A percentile compares a stretch with the other conserved stretches of the same genome.
Conservation (phyloP, 768 basidiomycete genomes). For the Termitomyces sp. region DNA sequence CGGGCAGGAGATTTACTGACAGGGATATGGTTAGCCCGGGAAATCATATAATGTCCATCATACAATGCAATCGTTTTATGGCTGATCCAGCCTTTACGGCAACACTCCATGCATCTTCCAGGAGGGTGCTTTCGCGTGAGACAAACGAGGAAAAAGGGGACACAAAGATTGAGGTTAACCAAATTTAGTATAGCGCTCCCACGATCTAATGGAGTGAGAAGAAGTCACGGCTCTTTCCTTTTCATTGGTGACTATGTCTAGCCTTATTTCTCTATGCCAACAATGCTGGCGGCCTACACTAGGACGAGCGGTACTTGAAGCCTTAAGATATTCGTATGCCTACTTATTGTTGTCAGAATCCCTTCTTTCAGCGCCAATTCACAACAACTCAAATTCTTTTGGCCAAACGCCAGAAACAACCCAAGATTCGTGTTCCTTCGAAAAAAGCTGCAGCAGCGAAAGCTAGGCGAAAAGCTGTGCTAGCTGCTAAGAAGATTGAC, state of each 20-base stretch:
- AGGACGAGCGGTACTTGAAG: constrained; percentile 8
- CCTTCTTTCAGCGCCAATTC: constrained; percentile 37
- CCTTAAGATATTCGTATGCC: background rate
- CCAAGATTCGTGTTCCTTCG: constrained; percentile 52
- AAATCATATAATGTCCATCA: too few species aligned
- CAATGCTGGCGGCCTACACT: constrained; percentile 20
- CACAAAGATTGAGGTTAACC: too few species aligned
- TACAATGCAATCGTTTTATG: too few species aligned
- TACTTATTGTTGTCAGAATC: constrained; percentile 6
- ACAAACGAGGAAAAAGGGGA: too few species aligned
- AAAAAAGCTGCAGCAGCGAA: constrained; percentile 71
- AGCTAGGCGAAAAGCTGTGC: constrained; percentile 50
- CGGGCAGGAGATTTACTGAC: too few species aligned
- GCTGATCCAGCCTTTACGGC: too few species aligned
- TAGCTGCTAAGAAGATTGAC: constrained; percentile 49
- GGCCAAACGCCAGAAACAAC: constrained; percentile 42
- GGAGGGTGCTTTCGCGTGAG: background rate
- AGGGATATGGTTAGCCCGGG: too few species aligned
- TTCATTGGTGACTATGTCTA: constrained; percentile 7
- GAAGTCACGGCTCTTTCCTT: background rate
- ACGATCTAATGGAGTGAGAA: constrained; percentile 1
- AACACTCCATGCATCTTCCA: too few species aligned
- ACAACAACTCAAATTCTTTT: constrained; percentile 42
- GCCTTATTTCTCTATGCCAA: constrained; percentile 20
- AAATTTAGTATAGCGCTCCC: constrained; percentile 4